Conservation (phyloP, 768 basidiomycete genomes). For the Filobasidium floriforme region DNA sequence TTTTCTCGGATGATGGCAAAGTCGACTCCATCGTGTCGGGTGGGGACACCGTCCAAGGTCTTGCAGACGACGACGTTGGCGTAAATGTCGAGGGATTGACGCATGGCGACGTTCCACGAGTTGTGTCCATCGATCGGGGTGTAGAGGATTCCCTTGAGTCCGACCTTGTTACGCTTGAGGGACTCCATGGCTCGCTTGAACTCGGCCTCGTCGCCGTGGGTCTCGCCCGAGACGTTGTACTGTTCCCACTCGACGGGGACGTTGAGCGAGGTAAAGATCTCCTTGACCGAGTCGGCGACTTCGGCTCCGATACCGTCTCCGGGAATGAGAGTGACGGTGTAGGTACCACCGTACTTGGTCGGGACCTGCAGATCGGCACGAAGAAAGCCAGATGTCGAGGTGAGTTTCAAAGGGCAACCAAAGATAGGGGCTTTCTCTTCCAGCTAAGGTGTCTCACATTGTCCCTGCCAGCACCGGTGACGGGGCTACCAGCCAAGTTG, state of each 20-base stretch:
- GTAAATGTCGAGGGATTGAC: conserved; percentile 95
- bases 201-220: conserved; percentile 82
- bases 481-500: conserved; percentile 4
- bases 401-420: no score
- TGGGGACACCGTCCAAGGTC: conserved; percentile 89
- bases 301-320: conserved; percentile 97
- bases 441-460: conserved; percentile 2
- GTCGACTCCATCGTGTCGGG: conserved; percentile 92
- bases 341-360: conserved; percentile 44
- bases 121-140: conserved; percentile 97
- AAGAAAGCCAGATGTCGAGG: not conserved
- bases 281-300: conserved; percentile 96
- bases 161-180: conserved; percentile 92
- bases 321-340: conserved; percentile 80
- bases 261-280: conserved; percentile 94
- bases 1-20: conserved; percentile 99
- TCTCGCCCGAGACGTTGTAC: conserved; percentile 94
- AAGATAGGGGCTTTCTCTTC: conserved; percentile 6
- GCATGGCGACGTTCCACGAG: conserved; percentile 99
- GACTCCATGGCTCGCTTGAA: conserved; percentile 98
- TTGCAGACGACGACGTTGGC: conserved; percentile 98
- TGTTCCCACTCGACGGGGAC: conserved; percentile 99
- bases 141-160: conserved; percentile 97
- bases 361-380: conserved; percentile 29
- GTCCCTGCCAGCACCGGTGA: conserved; percentile 4